Evolutionary conservation across 768 basidiomycete species (phyloP).

Genomic region (Ramaria sp.): DNA sequence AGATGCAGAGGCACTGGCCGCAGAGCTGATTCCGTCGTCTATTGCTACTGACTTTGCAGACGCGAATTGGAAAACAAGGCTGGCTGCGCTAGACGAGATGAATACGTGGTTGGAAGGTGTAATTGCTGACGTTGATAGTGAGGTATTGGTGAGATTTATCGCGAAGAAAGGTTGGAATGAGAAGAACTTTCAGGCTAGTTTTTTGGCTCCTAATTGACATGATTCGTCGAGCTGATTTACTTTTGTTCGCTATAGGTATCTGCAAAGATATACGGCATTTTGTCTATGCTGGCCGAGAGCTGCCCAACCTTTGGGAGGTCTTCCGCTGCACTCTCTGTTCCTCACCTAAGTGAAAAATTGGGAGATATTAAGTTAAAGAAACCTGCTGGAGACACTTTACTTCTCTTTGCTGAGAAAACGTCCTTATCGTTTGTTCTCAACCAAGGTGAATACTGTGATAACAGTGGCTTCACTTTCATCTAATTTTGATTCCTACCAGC

Average conservation of each 20-base stretch:
- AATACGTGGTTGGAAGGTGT: conserved; percentile 67
- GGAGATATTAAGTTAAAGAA: conserved; percentile 97
- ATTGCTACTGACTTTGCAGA: conserved; percentile 71
- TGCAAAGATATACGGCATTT: conserved; percentile 74
- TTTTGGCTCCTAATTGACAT: not conserved
- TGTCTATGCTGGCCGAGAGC: conserved; percentile 59
- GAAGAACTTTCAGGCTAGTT: conserved; percentile 89
- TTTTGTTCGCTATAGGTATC: conserved; percentile 54
- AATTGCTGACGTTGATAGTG: conserved; percentile 63
- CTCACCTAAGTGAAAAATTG: conserved; percentile 84
- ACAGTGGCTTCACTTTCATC: conserved; percentile 3
- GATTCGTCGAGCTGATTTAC: not conserved
- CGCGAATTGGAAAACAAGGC: conserved; percentile 84
- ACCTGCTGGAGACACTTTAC: conserved; percentile 82
- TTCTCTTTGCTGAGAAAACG: conserved; percentile 79
- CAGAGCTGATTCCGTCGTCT: conserved; percentile 58
- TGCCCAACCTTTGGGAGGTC: conserved; percentile 81
- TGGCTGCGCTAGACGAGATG: conserved; percentile 84
- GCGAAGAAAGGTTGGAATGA: conserved; percentile 96
- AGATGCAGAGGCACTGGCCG: conserved; percentile 77
- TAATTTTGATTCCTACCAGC: conserved; percentile 32
- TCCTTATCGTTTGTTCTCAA: conserved; percentile 89
- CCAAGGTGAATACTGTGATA: conserved; percentile 50
- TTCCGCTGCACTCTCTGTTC: conserved; percentile 70
- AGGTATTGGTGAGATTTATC: conserved; percentile 78